Percentiles rank a stretch among this genome's conserved stretches.
These are phyloP conservation scores for Lachancea cidri DNA, from an alignment of 805 yeast species.

Conservation along the genomic window DNA sequence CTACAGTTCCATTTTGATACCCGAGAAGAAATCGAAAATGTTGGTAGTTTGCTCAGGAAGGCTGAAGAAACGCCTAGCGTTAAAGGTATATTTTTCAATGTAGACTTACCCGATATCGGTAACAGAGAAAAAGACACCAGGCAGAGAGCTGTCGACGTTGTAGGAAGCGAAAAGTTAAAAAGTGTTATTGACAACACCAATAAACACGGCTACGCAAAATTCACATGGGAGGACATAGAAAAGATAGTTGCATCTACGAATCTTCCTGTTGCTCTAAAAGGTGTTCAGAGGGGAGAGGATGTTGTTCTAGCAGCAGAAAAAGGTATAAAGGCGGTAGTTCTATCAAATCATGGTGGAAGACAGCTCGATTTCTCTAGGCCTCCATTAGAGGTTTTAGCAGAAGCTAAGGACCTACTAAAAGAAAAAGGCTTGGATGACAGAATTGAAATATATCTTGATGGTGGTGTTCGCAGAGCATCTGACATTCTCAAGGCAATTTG, in stretches of 20 bases:
- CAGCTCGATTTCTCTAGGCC: conserved; percentile 60
- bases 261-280: conserved; percentile 52
- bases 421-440: conserved; percentile 40
- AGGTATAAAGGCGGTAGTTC: conserved; percentile 58
- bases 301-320: conserved; percentile 51
- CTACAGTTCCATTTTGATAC: conserved; percentile 45
- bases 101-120: conserved; percentile 52
- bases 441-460: conserved; percentile 65
- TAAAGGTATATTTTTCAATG: conserved; percentile 48
- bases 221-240: conserved; percentile 35
- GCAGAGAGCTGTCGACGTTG: conserved; percentile 20
- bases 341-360: conserved; percentile 75
- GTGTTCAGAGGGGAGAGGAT: conserved; percentile 64
- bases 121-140: conserved; percentile 47
- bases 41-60: conserved; percentile 31
- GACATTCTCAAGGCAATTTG: conserved; percentile 74
- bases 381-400: conserved; percentile 56
- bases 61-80: conserved; percentile 37
- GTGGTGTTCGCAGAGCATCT: conserved; percentile 73
- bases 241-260: conserved; percentile 31
- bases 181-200: conserved; percentile 9
- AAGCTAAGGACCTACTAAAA: conserved; percentile 43
- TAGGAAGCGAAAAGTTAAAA: conserved; percentile 13
- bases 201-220: conserved; percentile 8
- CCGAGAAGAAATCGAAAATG: conserved; percentile 32